These are phyloP conservation scores for Austroboletus novae-zelandiae DNA, from an alignment of 1,284 basidiomycete species.

Conservation along the genomic window DNA sequence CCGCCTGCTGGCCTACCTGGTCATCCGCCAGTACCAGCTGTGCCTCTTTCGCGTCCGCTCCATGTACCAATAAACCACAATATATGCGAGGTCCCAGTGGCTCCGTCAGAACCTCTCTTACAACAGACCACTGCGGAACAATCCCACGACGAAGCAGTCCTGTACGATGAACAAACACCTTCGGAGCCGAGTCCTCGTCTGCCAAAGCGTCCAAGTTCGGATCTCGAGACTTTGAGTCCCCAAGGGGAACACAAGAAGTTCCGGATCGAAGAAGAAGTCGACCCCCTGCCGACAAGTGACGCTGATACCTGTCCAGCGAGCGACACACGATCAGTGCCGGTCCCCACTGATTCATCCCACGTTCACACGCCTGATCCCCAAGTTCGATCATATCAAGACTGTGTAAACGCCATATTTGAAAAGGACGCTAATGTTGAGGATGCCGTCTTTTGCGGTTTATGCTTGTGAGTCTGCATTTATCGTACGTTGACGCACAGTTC, in stretches of 20 bases:
- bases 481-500: neutral
- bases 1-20: constrained; percentile 13
- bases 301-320: neutral
- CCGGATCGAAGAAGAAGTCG: constrained; percentile 14
- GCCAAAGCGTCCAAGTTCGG: constrained; percentile 21
- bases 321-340: neutral
- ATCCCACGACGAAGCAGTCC: neutral
- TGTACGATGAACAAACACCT: neutral
- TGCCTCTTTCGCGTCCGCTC: constrained; percentile 7
- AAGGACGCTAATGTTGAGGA: constrained; percentile 38
- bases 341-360: neutral
- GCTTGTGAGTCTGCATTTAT: constrained; percentile 42
- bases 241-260: constrained; percentile 19
- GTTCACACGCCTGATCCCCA: constrained; percentile 4
- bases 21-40: constrained; percentile 5
- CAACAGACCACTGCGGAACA: constrained; percentile 7
- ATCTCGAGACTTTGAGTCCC: constrained; percentile 4
- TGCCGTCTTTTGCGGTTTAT: constrained; percentile 46
- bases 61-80: constrained; percentile 5
- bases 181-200: constrained; percentile 2
- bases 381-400: constrained; percentile 36
- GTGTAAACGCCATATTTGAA: constrained; percentile 46
- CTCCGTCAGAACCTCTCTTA: constrained; percentile 3
- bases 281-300: neutral
- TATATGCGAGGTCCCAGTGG: constrained; percentile 1